Base-by-base conservation (phyloP, 1,139 yeast species). In the Yamadazyma spencermartinsiae region DNA sequence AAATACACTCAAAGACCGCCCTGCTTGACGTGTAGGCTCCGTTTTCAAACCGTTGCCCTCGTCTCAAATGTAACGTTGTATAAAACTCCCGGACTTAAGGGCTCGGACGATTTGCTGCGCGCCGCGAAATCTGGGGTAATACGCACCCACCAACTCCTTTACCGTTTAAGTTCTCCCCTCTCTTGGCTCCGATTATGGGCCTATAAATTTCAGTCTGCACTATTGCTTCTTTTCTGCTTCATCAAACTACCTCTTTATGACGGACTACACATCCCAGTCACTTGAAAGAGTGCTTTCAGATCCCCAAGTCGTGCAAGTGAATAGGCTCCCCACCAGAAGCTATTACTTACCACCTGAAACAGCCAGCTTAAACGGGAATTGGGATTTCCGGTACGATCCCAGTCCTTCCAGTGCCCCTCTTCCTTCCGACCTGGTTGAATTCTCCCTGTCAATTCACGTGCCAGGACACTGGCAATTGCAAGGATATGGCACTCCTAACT, bases 391-490 rank as follows among this genome's bases (percentile, higher is more conserved):
- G 30, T 54, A 53, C 36, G 42, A 42, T 12, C 43, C 44, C 10
- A 46, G 51, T 11, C 55, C 61, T 11, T 27, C 42, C 8, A 45
- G 45, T 16, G 61, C 58, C 6, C 56, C 61, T 19, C 41, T 48
- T 4, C 49, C 51, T 5, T 19, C 21, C 8, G 47, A 37, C 21
- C 39, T 32, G 25, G 51, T 46, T 46, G 31, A 42, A 3, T 45
- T 43, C 25, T 14, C 17, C 12, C 23, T 31, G 2, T 36, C 36
- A n/a, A 46, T 63, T 14, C 23, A 38, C 1, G 69, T 64, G 12
- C 68, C 69, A 2, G 65, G 67, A 8, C 62, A 60, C 39, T 63
- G 68, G 67, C 68, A 64, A 45, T 43, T 62, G 14, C 65, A 62
- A 41, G 67, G 66, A 4, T 54, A 42, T 36, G 66, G 65, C 11